Conservation (phyloP, 345 rosid species). For the Syzygium grande region DNA sequence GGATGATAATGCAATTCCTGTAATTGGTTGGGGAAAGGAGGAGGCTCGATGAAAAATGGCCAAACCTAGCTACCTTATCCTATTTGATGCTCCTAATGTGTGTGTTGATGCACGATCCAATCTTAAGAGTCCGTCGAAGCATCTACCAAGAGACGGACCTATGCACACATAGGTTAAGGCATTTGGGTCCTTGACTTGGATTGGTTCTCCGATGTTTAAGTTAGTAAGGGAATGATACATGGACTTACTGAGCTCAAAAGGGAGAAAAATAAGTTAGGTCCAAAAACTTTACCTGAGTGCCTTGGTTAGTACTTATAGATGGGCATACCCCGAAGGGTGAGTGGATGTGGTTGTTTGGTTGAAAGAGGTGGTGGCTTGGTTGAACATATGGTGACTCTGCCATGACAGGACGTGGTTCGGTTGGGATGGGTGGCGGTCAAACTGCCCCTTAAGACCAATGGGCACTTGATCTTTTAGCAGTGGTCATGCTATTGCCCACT, state of each 20-base stretch:
- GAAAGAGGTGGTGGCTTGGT: neutral
- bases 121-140: neutral
- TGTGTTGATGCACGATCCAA: neutral
- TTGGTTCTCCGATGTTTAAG: neutral
- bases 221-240: neutral
- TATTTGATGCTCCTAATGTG: neutral
- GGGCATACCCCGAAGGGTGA: neutral
- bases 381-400: neutral
- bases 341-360: neutral
- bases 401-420: neutral
- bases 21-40: neutral
- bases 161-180: neutral
- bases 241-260: no score
- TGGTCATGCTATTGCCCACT: neutral
- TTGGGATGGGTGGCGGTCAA: neutral
- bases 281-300: neutral
- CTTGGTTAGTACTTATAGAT: neutral
- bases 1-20: neutral
- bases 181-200: neutral
- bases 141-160: neutral
- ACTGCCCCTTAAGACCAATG: neutral
- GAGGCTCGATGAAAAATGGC: neutral
- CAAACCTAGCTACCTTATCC: neutral
- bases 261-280: neutral
- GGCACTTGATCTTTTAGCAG: neutral